A percentile compares a stretch with the other conserved stretches of the same genome.
phyloP scores from a whole-genome alignment of 2,329 filamentous ascomycete species.

The Calonectria pauciramosa region DNA sequence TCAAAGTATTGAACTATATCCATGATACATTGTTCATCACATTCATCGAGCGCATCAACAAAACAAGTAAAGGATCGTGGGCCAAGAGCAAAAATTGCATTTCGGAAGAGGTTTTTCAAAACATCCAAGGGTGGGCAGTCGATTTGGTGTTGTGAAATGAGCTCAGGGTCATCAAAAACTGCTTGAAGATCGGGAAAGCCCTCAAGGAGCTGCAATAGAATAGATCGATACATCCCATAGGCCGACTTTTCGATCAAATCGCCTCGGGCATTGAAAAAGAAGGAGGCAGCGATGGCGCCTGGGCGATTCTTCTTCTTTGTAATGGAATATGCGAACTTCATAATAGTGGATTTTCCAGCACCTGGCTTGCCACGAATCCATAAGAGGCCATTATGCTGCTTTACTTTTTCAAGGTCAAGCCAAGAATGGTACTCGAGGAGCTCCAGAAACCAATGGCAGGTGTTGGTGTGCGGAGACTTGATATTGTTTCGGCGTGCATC shows the following conservation, averaged over 20 bases:
- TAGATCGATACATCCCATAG: slow-evolving; percentile 63
- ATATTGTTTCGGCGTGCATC: slow-evolving; percentile 53
- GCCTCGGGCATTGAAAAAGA: slow-evolving; percentile 67
- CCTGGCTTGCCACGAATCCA: slow-evolving; percentile 64
- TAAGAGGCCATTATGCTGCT: slow-evolving; percentile 50
- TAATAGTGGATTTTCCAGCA: slow-evolving; percentile 61
- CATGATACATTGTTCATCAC: slow-evolving; percentile 56
- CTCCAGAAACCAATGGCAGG: slow-evolving; percentile 35
- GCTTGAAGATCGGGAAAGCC: slow-evolving; percentile 50
- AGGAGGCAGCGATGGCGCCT: slow-evolving; percentile 51
- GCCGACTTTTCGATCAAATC: slow-evolving; percentile 58
- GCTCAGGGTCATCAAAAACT: slow-evolving; percentile 43
- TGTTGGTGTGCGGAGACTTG: slow-evolving; percentile 48
- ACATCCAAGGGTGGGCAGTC: slow-evolving; percentile 21
- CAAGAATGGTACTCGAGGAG: slow-evolving; percentile 22
- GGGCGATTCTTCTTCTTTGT: slow-evolving; percentile 24
- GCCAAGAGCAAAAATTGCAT: slow-evolving; percentile 33
- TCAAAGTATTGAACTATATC: slow-evolving; percentile 61
- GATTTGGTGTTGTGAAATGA: accelerated
- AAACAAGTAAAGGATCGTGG: slow-evolving; percentile 20
- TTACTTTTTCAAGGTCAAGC: neutral
- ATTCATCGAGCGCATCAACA: slow-evolving; percentile 62
- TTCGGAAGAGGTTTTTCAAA: slow-evolving; percentile 42
- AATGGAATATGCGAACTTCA: slow-evolving; percentile 54
- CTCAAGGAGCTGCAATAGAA: slow-evolving; percentile 61